These are phyloP conservation scores for Drechslerella dactyloides DNA, from an alignment of 2,329 filamentous ascomycete species.

Conservation along the genomic window DNA sequence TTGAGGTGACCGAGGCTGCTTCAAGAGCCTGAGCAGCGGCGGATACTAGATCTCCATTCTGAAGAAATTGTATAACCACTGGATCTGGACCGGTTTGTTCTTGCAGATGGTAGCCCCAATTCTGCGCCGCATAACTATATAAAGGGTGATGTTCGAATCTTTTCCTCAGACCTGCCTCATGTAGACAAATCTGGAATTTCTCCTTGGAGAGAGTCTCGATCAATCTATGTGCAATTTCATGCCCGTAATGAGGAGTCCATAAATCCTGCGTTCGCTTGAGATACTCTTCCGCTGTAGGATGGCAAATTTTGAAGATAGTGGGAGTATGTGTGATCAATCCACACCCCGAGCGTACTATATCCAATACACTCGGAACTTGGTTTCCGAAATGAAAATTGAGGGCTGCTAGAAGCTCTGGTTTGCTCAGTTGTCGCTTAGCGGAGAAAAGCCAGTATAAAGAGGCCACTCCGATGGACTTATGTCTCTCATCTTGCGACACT, in stretches of 20 bases:
- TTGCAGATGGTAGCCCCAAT: conserved; percentile 10
- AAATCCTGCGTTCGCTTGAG: not conserved
- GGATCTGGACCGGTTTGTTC: not conserved
- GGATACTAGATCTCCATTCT: conserved; percentile 4
- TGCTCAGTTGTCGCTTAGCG: not conserved
- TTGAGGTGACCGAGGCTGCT: not conserved
- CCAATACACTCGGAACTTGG: not conserved
- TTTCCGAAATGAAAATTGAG: not conserved
- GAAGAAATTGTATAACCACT: conserved; percentile 1
- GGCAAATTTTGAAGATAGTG: not conserved
- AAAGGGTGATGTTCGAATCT: not conserved
- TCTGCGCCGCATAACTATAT: conserved; percentile 8
- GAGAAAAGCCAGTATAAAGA: not conserved
- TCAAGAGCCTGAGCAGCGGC: not conserved
- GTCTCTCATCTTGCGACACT: too few species aligned
- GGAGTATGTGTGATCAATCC: not conserved
- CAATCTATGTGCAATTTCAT: not conserved
- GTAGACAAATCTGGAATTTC: not conserved
- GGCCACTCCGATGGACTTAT: too few species aligned
- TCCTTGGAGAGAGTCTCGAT: conserved; percentile 1
- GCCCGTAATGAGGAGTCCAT: not conserved
- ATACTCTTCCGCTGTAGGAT: not conserved
- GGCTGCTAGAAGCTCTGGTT: not conserved
- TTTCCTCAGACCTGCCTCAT: not conserved
- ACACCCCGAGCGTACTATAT: not conserved